A percentile compares a stretch with the other conserved stretches of the same genome.
These are phyloP conservation scores for Coniochaeta sp. DNA, from an alignment of 2,329 filamentous ascomycete species.

Conservation along the genomic window DNA sequence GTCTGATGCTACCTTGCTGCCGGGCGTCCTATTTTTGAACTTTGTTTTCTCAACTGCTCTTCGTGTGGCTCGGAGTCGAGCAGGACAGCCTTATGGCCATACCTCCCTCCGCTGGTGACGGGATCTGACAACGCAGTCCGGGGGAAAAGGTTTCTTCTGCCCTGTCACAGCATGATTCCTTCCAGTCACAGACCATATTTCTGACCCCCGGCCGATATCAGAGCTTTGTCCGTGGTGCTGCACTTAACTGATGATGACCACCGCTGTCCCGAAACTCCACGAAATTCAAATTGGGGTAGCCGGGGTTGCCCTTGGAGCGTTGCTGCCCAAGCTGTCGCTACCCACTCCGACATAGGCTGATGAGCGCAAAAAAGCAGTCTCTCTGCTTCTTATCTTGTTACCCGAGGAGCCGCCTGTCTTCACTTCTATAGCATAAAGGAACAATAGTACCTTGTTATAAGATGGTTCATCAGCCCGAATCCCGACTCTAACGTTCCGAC, in stretches of 20 bases:
- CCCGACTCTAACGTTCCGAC: neutral
- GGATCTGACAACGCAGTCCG: neutral
- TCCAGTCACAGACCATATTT: neutral
- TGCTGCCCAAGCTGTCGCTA: conserved; percentile 32
- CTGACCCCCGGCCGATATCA: neutral
- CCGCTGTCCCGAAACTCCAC: conserved; percentile 5
- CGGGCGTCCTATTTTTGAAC: conserved; percentile 5
- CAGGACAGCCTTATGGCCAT: neutral
- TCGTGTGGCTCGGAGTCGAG: conserved; percentile 11
- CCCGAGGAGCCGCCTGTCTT: conserved; percentile 11
- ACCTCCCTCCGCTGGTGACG: neutral
- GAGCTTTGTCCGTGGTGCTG: neutral
- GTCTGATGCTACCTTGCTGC: conserved; percentile 11
- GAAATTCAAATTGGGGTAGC: conserved; percentile 15
- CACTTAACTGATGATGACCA: neutral
- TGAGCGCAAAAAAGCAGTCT: conserved; percentile 9
- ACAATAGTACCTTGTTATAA: neutral
- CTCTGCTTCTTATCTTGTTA: conserved; percentile 1
- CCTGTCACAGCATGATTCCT: neutral
- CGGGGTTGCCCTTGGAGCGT: conserved; percentile 28
- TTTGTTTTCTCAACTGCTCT: conserved; percentile 3
- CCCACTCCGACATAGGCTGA: conserved; percentile 26
- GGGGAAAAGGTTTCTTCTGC: neutral
- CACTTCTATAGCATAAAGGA: neutral
- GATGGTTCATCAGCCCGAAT: neutral